Evolutionary conservation across 2,329 filamentous ascomycete genomes (phyloP).

Genomic region (Epichloe elymi): DNA sequence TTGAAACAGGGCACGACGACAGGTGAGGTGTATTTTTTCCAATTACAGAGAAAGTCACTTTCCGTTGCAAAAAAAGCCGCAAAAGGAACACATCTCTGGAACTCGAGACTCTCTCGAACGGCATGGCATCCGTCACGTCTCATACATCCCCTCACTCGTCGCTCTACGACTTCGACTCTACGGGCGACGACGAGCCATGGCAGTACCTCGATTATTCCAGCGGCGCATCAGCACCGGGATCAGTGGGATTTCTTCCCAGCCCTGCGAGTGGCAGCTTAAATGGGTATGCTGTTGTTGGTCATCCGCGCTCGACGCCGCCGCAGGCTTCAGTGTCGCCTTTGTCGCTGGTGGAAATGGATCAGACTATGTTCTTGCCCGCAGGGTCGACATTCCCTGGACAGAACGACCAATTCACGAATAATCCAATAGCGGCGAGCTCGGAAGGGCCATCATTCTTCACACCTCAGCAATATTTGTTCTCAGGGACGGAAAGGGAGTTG

Average conservation of each 20-base stretch:
- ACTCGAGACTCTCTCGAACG: not conserved
- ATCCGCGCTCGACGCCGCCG: conserved; percentile 13
- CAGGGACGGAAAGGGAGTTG: conserved; percentile 16
- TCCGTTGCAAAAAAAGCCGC: not conserved
- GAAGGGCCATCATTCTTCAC: conserved; percentile 14
- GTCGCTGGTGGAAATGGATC: conserved; percentile 25
- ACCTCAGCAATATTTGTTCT: conserved; percentile 27
- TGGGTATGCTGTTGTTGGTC: conserved; percentile 35
- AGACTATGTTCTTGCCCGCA: conserved; percentile 20
- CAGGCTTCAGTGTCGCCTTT: conserved; percentile 28
- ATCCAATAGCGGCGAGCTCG: conserved; percentile 8
- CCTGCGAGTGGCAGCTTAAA: conserved; percentile 37
- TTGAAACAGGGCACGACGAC: too few species aligned
- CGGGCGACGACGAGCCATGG: conserved; percentile 31
- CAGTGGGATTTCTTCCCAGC: conserved; percentile 34
- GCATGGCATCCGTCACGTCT: conserved; percentile 27
- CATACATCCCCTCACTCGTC: conserved; percentile 25
- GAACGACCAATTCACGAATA: conserved; percentile 18
- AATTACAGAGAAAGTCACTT: not conserved
- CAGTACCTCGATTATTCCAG: conserved; percentile 27
- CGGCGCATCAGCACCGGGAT: conserved; percentile 22
- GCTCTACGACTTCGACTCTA: conserved; percentile 26
- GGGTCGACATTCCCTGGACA: conserved; percentile 18
- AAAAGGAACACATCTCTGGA: not conserved
- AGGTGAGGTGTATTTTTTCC: too few species aligned